Percentiles rank a stretch among this genome's conserved stretches.
phyloP scores from a whole-genome alignment of 1,284 basidiomycete species.

The Golubevia pallescens region DNA sequence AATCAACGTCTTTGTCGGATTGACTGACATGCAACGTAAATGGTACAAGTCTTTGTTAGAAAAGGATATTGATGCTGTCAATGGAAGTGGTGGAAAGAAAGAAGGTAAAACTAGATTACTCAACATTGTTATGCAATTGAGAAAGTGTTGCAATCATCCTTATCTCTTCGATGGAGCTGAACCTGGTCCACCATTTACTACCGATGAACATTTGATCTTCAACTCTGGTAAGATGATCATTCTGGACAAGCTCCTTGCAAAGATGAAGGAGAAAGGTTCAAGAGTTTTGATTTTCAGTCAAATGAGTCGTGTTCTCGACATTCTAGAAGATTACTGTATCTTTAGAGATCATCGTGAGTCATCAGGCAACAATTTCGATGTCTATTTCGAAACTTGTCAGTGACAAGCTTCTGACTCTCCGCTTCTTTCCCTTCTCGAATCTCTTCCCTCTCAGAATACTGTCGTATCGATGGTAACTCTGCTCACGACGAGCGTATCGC shows the following conservation, averaged over 20 bases:
- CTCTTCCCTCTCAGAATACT: slow-evolving; percentile 74
- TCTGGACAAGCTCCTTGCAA: slow-evolving; percentile 85
- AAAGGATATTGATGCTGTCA: slow-evolving; percentile 99
- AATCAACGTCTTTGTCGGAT: slow-evolving; percentile 96
- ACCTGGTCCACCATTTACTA: slow-evolving; percentile 97
- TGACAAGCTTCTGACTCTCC: too few relatives aligned
- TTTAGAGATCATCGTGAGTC: slow-evolving; percentile 79
- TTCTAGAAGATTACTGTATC: slow-evolving; percentile 95
- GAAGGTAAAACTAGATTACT: slow-evolving; percentile 96
- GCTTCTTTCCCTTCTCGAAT: background rate
- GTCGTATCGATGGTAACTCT: slow-evolving; percentile 93
- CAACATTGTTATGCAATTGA: slow-evolving; percentile 99
- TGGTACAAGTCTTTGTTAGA: slow-evolving; percentile 77
- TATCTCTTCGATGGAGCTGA: slow-evolving; percentile 70
- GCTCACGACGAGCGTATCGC: slow-evolving; percentile 94
- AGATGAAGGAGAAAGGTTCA: slow-evolving; percentile 89
- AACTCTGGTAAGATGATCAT: slow-evolving; percentile 98
- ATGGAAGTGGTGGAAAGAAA: slow-evolving; percentile 81
- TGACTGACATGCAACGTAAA: slow-evolving; percentile 97
- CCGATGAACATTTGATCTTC: slow-evolving; percentile 92
- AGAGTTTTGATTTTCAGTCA: slow-evolving; percentile 97
- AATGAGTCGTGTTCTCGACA: slow-evolving; percentile 95
- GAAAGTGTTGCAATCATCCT: slow-evolving; percentile 71
- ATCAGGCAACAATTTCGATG: background rate
- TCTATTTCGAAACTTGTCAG: too few relatives aligned